These are phyloP conservation scores for Candida dubliniensis DNA, from an alignment of 1,139 yeast genomes.

Conservation along the genomic window DNA sequence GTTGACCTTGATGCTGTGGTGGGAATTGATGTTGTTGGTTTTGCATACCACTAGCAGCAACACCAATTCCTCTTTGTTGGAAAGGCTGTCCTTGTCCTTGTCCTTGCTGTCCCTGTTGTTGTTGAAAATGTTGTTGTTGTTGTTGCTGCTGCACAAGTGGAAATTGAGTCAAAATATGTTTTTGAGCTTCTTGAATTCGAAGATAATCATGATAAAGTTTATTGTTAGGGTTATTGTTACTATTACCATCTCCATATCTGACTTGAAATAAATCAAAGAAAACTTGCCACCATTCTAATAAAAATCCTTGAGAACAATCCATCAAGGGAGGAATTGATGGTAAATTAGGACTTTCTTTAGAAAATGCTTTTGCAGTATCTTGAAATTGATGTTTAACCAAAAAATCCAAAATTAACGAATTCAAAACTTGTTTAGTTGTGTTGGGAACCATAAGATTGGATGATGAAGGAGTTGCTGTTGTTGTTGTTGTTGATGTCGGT, in stretches of 20 bases:
- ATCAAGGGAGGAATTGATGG: slow-evolving; percentile 54
- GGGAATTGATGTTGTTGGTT: slow-evolving; percentile 15
- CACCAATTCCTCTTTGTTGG: neutral
- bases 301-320: slow-evolving; percentile 86
- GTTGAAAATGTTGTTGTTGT: slow-evolving; percentile 23
- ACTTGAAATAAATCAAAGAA: slow-evolving; percentile 95
- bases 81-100: slow-evolving; percentile 1
- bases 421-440: slow-evolving; percentile 63
- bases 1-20: slow-evolving; percentile 5
- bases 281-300: slow-evolving; percentile 94
- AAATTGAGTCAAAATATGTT: slow-evolving; percentile 13
- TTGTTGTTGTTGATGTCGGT: slow-evolving; percentile 13
- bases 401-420: slow-evolving; percentile 87
- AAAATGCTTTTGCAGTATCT: slow-evolving; percentile 71
- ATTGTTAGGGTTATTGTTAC: slow-evolving; percentile 34
- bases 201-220: slow-evolving; percentile 8
- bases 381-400: slow-evolving; percentile 70
- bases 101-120: slow-evolving; percentile 7
- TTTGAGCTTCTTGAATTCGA: slow-evolving; percentile 9
- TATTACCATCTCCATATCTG: slow-evolving; percentile 34
- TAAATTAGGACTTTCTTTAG: slow-evolving; percentile 63
- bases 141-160: neutral
- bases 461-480: slow-evolving; percentile 30
- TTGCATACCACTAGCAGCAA: too few relatives aligned
- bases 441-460: slow-evolving; percentile 34